Percentiles rank a stretch among this genome's conserved stretches.
Conservation (phyloP, 2,329 filamentous ascomycete species). For the Neurospora sp. region DNA sequence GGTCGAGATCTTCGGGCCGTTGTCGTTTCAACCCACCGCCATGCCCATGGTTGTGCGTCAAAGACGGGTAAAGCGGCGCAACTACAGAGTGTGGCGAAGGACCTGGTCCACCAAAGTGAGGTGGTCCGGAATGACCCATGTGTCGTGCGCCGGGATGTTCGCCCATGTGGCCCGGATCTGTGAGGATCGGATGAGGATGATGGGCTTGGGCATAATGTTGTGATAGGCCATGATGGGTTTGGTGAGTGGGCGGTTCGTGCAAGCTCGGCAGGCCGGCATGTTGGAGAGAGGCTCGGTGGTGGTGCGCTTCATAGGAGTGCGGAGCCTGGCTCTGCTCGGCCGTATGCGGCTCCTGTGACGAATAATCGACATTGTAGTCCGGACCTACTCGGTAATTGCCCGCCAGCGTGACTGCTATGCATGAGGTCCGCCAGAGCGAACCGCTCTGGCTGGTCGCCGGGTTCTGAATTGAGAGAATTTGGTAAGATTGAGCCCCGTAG, state of each 20-base stretch:
- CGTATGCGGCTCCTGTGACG: constrained; percentile 57
- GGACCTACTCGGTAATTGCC: constrained; percentile 61
- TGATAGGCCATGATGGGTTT: constrained; percentile 30
- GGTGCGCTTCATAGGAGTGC: constrained; percentile 49
- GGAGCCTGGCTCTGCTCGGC: constrained; percentile 54
- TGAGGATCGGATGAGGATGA: constrained; percentile 43
- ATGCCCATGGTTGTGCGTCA: constrained; percentile 31
- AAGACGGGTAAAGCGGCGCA: constrained; percentile 41
- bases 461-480: constrained; percentile 52
- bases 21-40: constrained; percentile 38
- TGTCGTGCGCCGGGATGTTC: constrained; percentile 37
- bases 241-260: constrained; percentile 36
- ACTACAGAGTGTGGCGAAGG: constrained; percentile 37
- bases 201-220: constrained; percentile 39
- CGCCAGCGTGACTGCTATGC: constrained; percentile 62
- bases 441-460: constrained; percentile 64
- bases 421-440: constrained; percentile 70
- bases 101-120: constrained; percentile 41
- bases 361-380: constrained; percentile 68
- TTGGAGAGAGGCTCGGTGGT: constrained; percentile 40
- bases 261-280: constrained; percentile 36
- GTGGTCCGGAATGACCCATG: constrained; percentile 40
- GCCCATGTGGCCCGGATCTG: constrained; percentile 46
- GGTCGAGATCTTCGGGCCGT: constrained; percentile 49
- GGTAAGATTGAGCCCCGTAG: constrained; percentile 42